A percentile compares a stretch with the other conserved stretches of the same genome.
Evolutionary conservation across 1,284 basidiomycete genomes (phyloP).

Genomic region (Kwoniella shivajii): DNA sequence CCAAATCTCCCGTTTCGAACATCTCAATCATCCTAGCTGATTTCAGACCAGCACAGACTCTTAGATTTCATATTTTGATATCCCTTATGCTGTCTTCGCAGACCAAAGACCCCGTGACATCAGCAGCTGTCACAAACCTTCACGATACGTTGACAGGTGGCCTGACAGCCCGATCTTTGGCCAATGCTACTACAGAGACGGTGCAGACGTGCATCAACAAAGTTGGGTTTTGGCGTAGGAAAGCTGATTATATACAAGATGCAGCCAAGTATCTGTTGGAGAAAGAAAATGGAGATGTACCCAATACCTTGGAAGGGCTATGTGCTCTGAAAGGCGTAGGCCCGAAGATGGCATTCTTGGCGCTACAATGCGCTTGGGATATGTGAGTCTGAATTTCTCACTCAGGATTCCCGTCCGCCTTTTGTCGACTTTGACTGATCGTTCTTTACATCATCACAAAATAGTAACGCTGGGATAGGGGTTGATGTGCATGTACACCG

Average conservation of each 20-base stretch:
- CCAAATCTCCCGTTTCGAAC: too few relatives aligned
- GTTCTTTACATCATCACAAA: neutral
- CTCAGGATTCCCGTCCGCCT: neutral
- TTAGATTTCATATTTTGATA: constrained; percentile 80
- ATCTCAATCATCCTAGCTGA: too few relatives aligned
- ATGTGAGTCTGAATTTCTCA: constrained; percentile 58
- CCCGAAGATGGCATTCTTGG: constrained; percentile 88
- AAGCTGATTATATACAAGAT: constrained; percentile 72
- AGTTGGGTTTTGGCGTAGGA: constrained; percentile 90
- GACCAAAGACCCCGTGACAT: constrained; percentile 87
- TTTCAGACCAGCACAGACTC: constrained; percentile 59
- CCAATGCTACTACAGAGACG: constrained; percentile 64
- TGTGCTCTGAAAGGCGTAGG: constrained; percentile 84
- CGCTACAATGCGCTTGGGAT: constrained; percentile 82
- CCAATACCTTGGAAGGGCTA: constrained; percentile 80
- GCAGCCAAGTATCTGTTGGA: constrained; percentile 68
- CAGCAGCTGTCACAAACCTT: constrained; percentile 77
- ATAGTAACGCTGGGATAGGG: constrained; percentile 88
- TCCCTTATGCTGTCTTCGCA: constrained; percentile 95
- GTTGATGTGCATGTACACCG: constrained; percentile 96
- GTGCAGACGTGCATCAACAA: constrained; percentile 79
- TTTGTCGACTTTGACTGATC: neutral
- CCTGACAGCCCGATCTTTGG: constrained; percentile 71
- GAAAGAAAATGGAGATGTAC: constrained; percentile 66
- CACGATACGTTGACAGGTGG: constrained; percentile 73